phyloP scores from a whole-genome alignment of 2,329 filamentous ascomycete species.

The Colletotrichum lindemuthianum region DNA sequence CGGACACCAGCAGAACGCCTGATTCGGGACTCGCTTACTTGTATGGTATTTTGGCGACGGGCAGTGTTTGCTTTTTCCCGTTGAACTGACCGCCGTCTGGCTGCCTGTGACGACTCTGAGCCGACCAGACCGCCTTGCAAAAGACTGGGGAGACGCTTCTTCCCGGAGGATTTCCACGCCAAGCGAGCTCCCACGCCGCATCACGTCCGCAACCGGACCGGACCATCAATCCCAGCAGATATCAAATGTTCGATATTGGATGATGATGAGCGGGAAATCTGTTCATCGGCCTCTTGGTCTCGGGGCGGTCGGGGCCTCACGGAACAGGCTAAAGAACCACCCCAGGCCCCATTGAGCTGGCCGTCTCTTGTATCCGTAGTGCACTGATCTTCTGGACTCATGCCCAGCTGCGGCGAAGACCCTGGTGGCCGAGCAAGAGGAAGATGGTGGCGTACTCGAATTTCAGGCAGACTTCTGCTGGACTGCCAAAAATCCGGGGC shows the following conservation, averaged over 20 bases:
- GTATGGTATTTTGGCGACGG: constrained; percentile 5
- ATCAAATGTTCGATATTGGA: constrained; percentile 9
- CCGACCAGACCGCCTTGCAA: neutral
- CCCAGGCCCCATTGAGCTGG: constrained; percentile 10
- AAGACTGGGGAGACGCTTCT: constrained; percentile 6
- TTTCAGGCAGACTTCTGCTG: constrained; percentile 26
- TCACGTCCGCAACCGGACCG: constrained; percentile 33
- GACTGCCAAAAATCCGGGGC: constrained; percentile 37
- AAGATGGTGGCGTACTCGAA: constrained; percentile 29
- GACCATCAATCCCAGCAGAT: constrained; percentile 24
- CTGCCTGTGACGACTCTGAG: neutral
- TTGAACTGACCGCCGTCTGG: neutral
- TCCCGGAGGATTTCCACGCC: constrained; percentile 36
- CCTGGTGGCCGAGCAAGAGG: constrained; percentile 30
- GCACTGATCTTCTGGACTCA: constrained; percentile 35
- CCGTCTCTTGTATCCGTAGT: constrained; percentile 22
- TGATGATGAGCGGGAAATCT: constrained; percentile 31
- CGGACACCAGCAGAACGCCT: constrained; percentile 4
- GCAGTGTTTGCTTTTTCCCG: constrained; percentile 29
- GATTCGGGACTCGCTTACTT: neutral
- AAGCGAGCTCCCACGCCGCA: constrained; percentile 26
- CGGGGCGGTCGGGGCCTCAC: constrained; percentile 16
- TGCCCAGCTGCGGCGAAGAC: constrained; percentile 35
- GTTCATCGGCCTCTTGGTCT: constrained; percentile 5
- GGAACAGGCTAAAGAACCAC: constrained; percentile 27